Evolutionary conservation across 202 grass and related monocot genomes (phyloP).

Genomic region (Digitaria exilis): DNA sequence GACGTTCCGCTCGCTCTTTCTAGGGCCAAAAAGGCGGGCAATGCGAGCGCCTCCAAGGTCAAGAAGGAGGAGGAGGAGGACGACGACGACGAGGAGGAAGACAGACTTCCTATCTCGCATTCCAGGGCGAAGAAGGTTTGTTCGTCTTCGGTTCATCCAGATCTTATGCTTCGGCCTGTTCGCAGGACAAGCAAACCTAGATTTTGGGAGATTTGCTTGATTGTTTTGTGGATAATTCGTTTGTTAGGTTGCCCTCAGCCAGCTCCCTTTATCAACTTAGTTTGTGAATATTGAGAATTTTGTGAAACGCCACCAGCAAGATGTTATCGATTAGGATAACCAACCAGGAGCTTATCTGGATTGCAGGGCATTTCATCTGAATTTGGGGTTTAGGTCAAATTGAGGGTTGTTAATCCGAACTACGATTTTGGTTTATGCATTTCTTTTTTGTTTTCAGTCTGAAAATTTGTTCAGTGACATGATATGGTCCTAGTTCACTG

Average conservation of each 20-base stretch:
- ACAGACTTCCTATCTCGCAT: not conserved
- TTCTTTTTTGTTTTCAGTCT: not conserved
- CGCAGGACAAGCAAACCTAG: not conserved
- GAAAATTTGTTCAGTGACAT: not conserved
- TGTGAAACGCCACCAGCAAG: not conserved
- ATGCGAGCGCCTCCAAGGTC: constrained; percentile 29
- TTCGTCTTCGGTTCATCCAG: not conserved
- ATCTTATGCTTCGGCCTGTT: not conserved
- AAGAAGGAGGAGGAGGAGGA: constrained; percentile 45
- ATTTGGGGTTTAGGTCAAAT: not conserved
- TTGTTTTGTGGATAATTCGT: not conserved
- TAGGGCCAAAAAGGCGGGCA: constrained; percentile 39
- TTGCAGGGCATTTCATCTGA: not conserved
- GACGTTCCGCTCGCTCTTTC: constrained; percentile 10
- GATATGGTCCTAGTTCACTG: not conserved
- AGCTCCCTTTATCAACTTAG: not conserved
- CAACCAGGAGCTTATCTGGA: not conserved
- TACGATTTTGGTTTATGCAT: not conserved
- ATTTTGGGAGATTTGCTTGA: not conserved
- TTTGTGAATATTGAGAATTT: constrained; percentile 1
- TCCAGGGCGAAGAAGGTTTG: constrained; percentile 44
- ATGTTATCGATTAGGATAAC: not conserved
- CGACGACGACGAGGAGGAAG: constrained; percentile 34
- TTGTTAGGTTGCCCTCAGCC: not conserved
- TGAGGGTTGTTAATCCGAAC: not conserved